These are phyloP conservation scores for Gnaphalium uliginosum DNA, from an alignment of 129 eudicot species.

Conservation along the genomic window DNA sequence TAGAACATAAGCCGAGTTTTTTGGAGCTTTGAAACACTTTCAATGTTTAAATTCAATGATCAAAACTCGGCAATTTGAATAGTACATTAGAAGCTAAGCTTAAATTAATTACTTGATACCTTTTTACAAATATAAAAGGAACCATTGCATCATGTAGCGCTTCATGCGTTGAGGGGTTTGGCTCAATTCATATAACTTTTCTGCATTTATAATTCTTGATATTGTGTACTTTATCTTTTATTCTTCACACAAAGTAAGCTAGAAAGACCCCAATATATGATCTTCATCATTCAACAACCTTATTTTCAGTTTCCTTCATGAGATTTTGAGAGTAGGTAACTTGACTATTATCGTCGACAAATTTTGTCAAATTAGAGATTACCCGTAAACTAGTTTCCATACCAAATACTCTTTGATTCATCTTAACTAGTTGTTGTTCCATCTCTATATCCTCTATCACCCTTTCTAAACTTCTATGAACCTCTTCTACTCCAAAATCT, in stretches of 20 bases:
- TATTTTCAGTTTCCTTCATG: background rate
- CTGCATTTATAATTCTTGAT: too few relatives aligned
- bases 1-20: too few relatives aligned
- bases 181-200: too few relatives aligned
- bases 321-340: background rate
- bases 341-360: conserved; percentile 23
- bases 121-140: background rate
- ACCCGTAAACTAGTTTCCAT: conserved; percentile 46
- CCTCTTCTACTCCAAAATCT: conserved; percentile 41
- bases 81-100: too few relatives aligned
- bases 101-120: too few relatives aligned
- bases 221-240: background rate
- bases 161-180: background rate
- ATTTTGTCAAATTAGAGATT: conserved; percentile 34
- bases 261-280: background rate
- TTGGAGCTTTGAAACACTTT: too few relatives aligned
- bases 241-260: background rate
- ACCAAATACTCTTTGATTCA: conserved; percentile 60
- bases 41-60: too few relatives aligned
- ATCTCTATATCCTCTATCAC: conserved; percentile 48
- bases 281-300: background rate
- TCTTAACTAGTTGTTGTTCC: conserved; percentile 34
- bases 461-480: conserved; percentile 37
- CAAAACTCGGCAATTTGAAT: too few relatives aligned
- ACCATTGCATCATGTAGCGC: background rate